Percentiles rank a stretch among this genome's conserved stretches.
Conservation (phyloP, 495 filamentous ascomycete species). For the Lepidopterella palustris region DNA sequence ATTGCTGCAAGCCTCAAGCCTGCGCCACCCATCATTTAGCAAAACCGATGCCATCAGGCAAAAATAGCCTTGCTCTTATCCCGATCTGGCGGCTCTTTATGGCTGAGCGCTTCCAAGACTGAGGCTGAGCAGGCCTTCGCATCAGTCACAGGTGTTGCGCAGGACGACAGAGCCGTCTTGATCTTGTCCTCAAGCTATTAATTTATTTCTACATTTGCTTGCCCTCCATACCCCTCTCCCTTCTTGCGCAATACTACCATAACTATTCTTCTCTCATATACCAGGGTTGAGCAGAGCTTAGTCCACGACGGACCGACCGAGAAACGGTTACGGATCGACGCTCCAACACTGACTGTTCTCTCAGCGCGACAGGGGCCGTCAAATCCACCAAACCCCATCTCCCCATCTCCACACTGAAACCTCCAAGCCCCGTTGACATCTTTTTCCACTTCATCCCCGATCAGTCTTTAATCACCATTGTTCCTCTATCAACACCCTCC, state of each 20-base stretch:
- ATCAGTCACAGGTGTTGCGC: not conserved
- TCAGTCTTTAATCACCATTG: not conserved
- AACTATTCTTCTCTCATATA: too few species aligned
- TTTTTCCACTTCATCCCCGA: not conserved
- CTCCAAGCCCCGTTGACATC: not conserved
- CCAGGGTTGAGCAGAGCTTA: too few species aligned
- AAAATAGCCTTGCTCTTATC: constrained; percentile 1
- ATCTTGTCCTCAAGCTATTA: not conserved
- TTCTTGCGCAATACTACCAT: too few species aligned
- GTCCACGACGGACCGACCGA: not conserved
- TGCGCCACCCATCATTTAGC: not conserved
- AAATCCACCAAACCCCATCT: not conserved
- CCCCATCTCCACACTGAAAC: not conserved
- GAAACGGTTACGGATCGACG: not conserved
- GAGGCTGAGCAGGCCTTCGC: not conserved
- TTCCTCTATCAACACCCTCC: not conserved
- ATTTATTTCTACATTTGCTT: not conserved
- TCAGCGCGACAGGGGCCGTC: not conserved
- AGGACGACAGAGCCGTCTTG: too few species aligned
- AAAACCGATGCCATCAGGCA: not conserved
- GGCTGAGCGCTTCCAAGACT: not conserved
- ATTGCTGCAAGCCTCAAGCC: too few species aligned
- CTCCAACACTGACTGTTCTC: not conserved
- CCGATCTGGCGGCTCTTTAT: not conserved
- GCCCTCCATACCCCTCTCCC: not conserved